These are phyloP conservation scores for Leishmania braziliensis DNA, from an alignment of 208 protist genomes.

Conservation along the genomic window DNA sequence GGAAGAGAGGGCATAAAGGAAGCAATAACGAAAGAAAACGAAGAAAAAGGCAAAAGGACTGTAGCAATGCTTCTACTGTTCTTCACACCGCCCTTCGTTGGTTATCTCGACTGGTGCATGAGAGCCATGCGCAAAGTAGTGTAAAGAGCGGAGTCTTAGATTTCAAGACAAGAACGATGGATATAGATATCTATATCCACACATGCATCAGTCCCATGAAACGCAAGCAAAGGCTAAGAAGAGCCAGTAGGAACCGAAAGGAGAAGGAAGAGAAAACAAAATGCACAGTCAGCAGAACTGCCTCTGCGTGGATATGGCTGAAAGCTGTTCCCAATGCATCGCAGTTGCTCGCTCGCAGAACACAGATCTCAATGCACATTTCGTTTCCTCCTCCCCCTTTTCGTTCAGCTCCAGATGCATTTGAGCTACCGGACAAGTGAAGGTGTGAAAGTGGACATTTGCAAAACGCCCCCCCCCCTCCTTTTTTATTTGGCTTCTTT, in stretches of 20 bases:
- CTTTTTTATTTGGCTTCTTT: background rate
- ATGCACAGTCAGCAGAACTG: slow-evolving; percentile 2
- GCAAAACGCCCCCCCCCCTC: background rate
- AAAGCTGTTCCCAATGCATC: no score
- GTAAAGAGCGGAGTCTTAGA: background rate
- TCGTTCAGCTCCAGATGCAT: background rate
- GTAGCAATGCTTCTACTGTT: background rate
- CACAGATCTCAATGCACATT: background rate
- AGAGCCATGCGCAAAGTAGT: background rate
- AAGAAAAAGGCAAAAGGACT: slow-evolving; percentile 22
- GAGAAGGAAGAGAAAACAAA: slow-evolving; percentile 22
- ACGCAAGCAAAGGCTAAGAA: slow-evolving; percentile 12
- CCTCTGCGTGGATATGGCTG: background rate
- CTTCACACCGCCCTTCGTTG: background rate
- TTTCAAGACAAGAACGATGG: no score
- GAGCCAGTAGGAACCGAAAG: slow-evolving; percentile 25
- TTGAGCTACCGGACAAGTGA: background rate
- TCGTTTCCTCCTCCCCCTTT: background rate
- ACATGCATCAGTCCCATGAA: background rate
- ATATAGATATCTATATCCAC: no score
- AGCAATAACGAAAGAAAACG: slow-evolving; percentile 20
- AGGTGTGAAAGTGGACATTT: background rate
- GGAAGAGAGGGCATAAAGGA: slow-evolving; percentile 2
- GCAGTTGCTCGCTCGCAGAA: background rate
- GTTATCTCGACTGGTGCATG: background rate